A percentile compares a stretch with the other conserved stretches of the same genome.
Evolutionary conservation across 352 stramenopile species (phyloP).

Genomic region (Thraustochytrium sp.): DNA sequence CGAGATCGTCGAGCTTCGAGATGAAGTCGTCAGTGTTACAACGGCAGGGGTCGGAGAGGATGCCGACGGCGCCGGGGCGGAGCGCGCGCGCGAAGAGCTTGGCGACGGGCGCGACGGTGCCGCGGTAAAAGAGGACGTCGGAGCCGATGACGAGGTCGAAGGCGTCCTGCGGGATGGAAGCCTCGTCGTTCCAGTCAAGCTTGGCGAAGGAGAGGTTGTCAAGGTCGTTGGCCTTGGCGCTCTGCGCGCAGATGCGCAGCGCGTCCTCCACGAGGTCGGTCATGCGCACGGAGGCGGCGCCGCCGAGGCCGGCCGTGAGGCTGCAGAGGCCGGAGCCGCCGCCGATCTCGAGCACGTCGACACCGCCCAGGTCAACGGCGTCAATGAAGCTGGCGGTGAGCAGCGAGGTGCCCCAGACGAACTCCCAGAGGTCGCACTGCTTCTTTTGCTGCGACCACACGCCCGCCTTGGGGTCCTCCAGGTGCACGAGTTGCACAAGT

Average conservation of each 20-base stretch:
- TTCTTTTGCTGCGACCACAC: slow-evolving; percentile 24
- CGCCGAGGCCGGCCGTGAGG: neutral
- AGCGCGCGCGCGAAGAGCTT: neutral
- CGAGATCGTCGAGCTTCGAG: slow-evolving; percentile 8
- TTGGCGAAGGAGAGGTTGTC: neutral
- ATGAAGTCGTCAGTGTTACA: slow-evolving; percentile 30
- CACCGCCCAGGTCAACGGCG: neutral
- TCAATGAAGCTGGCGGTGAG: neutral
- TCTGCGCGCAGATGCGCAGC: neutral
- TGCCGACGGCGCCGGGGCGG: neutral
- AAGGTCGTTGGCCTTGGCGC: neutral
- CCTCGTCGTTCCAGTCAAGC: slow-evolving; percentile 20
- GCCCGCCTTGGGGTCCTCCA: slow-evolving; percentile 15
- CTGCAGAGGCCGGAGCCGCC: slow-evolving; percentile 26
- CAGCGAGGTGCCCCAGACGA: slow-evolving; percentile 40
- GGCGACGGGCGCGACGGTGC: slow-evolving; percentile 1
- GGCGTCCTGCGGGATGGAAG: neutral
- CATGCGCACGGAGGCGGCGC: neutral
- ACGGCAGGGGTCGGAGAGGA: slow-evolving; percentile 20
- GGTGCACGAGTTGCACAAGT: neutral
- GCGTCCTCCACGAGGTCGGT: slow-evolving; percentile 25
- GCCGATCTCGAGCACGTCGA: slow-evolving; percentile 29
- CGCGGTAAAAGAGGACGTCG: slow-evolving; percentile 32
- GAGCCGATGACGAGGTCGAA: slow-evolving; percentile 27
- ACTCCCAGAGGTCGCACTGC: slow-evolving; percentile 42